These are phyloP conservation scores for Collybia nuda DNA, from an alignment of 768 basidiomycete species.

Conservation along the genomic window DNA sequence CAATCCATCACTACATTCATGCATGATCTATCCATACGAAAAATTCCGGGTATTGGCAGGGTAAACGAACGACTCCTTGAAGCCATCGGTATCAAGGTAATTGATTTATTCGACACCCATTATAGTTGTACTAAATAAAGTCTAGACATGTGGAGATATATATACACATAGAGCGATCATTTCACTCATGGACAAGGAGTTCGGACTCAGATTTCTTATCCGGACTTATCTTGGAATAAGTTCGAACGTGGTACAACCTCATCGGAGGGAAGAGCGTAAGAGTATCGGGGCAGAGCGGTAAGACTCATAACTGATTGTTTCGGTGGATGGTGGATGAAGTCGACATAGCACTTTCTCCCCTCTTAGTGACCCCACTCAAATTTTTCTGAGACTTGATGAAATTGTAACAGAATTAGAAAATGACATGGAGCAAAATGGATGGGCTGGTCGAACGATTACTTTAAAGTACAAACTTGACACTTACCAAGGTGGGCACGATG, in stretches of 20 bases:
- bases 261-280: conserved; percentile 80
- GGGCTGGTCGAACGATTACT: conserved; percentile 86
- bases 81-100: conserved; percentile 81
- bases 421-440: conserved; percentile 78
- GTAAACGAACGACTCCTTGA: conserved; percentile 89
- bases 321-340: neutral
- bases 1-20: conserved; percentile 73
- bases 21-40: conserved; percentile 79
- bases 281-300: conserved; percentile 92
- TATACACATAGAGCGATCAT: conserved; percentile 71
- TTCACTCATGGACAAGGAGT: conserved; percentile 84
- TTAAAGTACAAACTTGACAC: conserved; percentile 93
- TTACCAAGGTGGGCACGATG: conserved; percentile 60
- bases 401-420: conserved; percentile 79
- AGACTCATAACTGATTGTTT: neutral
- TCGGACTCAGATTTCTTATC: conserved; percentile 76
- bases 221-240: conserved; percentile 84
- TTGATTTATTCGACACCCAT: conserved; percentile 9
- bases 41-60: conserved; percentile 86
- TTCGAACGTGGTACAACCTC: conserved; percentile 77
- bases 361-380: conserved; percentile 59
- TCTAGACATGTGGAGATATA: conserved; percentile 88
- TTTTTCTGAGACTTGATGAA: conserved; percentile 76
- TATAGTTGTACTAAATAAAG: neutral
- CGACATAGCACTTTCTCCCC: conserved; percentile 71